Conservation (phyloP, 1,139 yeast species). For the Kurtzmaniella quercitrusa region DNA sequence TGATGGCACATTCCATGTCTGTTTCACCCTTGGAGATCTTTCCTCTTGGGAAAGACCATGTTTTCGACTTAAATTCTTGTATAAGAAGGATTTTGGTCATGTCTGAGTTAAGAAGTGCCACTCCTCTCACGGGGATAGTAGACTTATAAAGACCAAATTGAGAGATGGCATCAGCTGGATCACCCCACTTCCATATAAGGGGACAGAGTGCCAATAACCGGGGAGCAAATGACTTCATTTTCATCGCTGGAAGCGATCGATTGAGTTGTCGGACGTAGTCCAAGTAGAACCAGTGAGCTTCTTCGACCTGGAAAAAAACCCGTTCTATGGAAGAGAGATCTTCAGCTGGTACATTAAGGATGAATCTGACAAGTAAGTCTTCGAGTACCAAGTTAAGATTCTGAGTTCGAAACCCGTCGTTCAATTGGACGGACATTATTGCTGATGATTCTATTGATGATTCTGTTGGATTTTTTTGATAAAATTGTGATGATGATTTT, state of each 20-base stretch:
- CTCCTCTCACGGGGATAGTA: constrained; percentile 94
- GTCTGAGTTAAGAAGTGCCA: constrained; percentile 74
- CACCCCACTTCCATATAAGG: constrained; percentile 80
- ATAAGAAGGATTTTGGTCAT: constrained; percentile 74
- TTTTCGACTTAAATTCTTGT: constrained; percentile 75
- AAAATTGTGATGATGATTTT: background rate
- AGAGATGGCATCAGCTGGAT: constrained; percentile 68
- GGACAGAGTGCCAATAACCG: constrained; percentile 77
- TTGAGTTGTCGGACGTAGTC: constrained; percentile 77
- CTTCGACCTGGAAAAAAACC: constrained; percentile 91
- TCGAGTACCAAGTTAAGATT: constrained; percentile 76
- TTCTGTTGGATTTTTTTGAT: background rate
- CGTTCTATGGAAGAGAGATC: constrained; percentile 84
- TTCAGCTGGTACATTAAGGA: constrained; percentile 87
- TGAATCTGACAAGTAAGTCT: constrained; percentile 84
- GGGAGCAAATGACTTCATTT: constrained; percentile 75
- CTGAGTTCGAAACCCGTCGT: constrained; percentile 52
- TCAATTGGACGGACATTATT: constrained; percentile 50
- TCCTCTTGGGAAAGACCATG: constrained; percentile 98
- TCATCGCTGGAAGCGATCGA: constrained; percentile 73
- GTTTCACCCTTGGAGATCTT: constrained; percentile 91
- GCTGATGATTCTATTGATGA: background rate
- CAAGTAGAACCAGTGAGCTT: constrained; percentile 96
- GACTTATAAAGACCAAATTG: constrained; percentile 82
- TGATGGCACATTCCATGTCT: constrained; percentile 87